These are phyloP conservation scores for Bisporella sp. DNA, from an alignment of 2,329 filamentous ascomycete genomes.

Conservation along the genomic window DNA sequence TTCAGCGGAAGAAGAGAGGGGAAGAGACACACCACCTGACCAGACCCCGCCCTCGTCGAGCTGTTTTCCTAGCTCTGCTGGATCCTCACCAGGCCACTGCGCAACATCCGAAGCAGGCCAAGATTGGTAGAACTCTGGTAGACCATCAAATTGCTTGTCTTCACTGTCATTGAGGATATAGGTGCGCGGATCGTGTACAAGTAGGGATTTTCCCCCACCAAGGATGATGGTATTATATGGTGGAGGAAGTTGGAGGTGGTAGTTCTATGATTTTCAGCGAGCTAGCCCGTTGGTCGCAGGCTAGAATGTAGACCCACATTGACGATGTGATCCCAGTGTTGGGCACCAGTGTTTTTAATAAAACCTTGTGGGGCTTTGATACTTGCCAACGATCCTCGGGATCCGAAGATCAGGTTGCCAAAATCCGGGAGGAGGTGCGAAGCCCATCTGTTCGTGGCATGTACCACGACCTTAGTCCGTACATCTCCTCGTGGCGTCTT, in stretches of 20 bases:
- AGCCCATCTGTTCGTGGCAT: constrained; percentile 63
- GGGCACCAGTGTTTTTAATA: constrained; percentile 26
- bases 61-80: constrained; percentile 13
- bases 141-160: constrained; percentile 21
- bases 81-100: constrained; percentile 15
- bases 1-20: background rate
- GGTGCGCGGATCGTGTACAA: constrained; percentile 20
- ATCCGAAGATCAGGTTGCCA: constrained; percentile 34
- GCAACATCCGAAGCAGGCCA: constrained; percentile 24
- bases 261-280: constrained; percentile 16
- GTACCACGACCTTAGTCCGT: constrained; percentile 44
- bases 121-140: constrained; percentile 23
- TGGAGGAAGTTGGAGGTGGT: constrained; percentile 26
- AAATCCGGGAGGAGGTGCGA: constrained; percentile 49
- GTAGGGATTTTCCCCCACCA: constrained; percentile 29
- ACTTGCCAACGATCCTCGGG: constrained; percentile 18
- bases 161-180: constrained; percentile 21
- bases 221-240: constrained; percentile 28
- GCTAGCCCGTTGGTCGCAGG: background rate
- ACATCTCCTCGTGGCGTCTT: constrained; percentile 48
- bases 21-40: constrained; percentile 15
- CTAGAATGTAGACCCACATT: constrained; percentile 9
- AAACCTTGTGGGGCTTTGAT: constrained; percentile 26
- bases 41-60: constrained; percentile 23
- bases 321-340: constrained; percentile 26